Evolutionary conservation across 2,329 filamentous ascomycete genomes (phyloP).

Genomic region (Apiospora malaysiana): DNA sequence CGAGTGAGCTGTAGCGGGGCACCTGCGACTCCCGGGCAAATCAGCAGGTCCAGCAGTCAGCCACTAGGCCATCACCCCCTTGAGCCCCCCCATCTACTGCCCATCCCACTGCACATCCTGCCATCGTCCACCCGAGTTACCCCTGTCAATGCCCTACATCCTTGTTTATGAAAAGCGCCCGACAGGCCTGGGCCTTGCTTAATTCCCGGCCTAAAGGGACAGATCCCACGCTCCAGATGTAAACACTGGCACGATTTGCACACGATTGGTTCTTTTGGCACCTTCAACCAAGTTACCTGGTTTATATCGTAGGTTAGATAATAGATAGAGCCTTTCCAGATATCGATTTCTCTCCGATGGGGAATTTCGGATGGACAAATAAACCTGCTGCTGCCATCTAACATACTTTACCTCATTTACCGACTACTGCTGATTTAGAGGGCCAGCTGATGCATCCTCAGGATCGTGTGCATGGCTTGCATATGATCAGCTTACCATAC

Average conservation of each 20-base stretch:
- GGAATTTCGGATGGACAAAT: background rate
- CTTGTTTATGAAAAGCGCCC: background rate
- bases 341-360: background rate
- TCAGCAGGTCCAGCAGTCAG: background rate
- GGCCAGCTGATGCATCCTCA: slow-evolving; percentile 2
- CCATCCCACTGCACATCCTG: too few species aligned
- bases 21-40: background rate
- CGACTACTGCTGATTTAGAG: background rate
- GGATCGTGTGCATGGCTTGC: background rate
- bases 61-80: too few species aligned
- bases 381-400: background rate
- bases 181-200: slow-evolving; percentile 14
- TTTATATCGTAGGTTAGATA: too few species aligned
- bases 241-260: slow-evolving; percentile 3
- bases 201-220: background rate
- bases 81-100: background rate
- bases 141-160: background rate
- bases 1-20: slow-evolving; percentile 7
- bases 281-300: too few species aligned
- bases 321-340: background rate
- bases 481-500: slow-evolving; percentile 3
- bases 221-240: background rate
- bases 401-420: background rate
- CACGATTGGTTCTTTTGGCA: background rate
- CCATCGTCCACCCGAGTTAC: background rate